Evolutionary conservation across 352 stramenopile genomes (phyloP).

Genomic region (Albugo candida): DNA sequence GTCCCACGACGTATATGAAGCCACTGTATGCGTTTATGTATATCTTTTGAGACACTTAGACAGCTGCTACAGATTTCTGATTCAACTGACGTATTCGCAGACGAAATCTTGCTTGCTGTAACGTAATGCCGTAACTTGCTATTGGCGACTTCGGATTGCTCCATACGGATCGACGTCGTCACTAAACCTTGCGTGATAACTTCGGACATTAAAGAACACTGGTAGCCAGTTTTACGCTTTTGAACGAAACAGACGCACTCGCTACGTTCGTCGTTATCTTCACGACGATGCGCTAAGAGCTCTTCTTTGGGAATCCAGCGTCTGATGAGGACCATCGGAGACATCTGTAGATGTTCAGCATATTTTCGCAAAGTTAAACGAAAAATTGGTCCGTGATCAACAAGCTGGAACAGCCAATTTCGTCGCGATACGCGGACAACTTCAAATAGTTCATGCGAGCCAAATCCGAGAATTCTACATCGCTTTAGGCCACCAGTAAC

Average conservation of each 20-base stretch:
- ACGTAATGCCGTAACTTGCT: slow-evolving; percentile 50
- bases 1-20: slow-evolving; percentile 54
- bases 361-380: slow-evolving; percentile 51
- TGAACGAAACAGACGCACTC: slow-evolving; percentile 69
- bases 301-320: slow-evolving; percentile 18
- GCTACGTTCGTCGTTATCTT: neutral
- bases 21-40: slow-evolving; percentile 52
- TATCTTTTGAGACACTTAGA: slow-evolving; percentile 37
- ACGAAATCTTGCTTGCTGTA: slow-evolving; percentile 58
- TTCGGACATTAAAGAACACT: slow-evolving; percentile 60
- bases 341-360: slow-evolving; percentile 24
- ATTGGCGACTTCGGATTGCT: slow-evolving; percentile 24
- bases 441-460: slow-evolving; percentile 51
- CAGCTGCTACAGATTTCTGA: slow-evolving; percentile 43
- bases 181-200: slow-evolving; percentile 63
- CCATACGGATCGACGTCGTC: slow-evolving; percentile 49
- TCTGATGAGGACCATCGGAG: slow-evolving; percentile 59
- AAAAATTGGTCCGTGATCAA: slow-evolving; percentile 36
- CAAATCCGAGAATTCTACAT: slow-evolving; percentile 61
- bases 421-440: slow-evolving; percentile 52
- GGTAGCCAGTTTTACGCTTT: slow-evolving; percentile 54
- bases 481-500: slow-evolving; percentile 36
- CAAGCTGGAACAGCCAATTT: slow-evolving; percentile 43
- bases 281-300: no score
- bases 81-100: slow-evolving; percentile 10